phyloP scores from a whole-genome alignment of 2,329 filamentous ascomycete genomes.

The Ceratocystis smalleyi region DNA sequence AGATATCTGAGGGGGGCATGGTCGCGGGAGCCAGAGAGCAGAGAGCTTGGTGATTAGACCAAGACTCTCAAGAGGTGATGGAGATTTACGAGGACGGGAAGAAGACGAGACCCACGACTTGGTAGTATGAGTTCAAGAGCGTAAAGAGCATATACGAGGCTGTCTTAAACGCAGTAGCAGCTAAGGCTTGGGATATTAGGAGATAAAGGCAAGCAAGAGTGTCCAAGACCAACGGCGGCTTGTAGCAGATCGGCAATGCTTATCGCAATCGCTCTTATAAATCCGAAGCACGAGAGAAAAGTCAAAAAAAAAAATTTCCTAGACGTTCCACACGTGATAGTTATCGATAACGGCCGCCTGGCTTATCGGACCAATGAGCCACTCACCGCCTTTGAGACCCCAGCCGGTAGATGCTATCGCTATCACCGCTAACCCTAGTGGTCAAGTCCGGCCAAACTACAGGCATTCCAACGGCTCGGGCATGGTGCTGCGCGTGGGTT shows the following conservation, averaged over 20 bases:
- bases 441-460: too few relatives aligned
- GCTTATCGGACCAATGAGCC: conserved; percentile 12
- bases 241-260: not conserved
- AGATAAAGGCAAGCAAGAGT: not conserved
- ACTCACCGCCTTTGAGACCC: conserved; percentile 11
- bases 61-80: not conserved
- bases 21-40: conserved; percentile 4
- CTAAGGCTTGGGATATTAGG: not conserved
- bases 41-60: conserved; percentile 7
- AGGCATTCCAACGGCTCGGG: too few relatives aligned
- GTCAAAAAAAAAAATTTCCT: conserved; percentile 15
- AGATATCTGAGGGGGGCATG: conserved; percentile 14
- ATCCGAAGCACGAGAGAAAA: conserved; percentile 1
- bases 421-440: not conserved
- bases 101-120: too few relatives aligned
- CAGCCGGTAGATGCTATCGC: not conserved
- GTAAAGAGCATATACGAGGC: not conserved
- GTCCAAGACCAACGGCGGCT: not conserved
- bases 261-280: conserved; percentile 10
- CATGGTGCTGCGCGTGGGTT: too few relatives aligned
- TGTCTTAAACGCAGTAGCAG: not conserved
- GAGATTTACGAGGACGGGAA: not conserved
- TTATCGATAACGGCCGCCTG: conserved; percentile 14
- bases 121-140: too few relatives aligned
- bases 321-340: conserved; percentile 14